A percentile compares a stretch with the other conserved stretches of the same genome.
Evolutionary conservation across 1,284 basidiomycete species (phyloP).

Genomic region (Sporisorium iseilematis-ciliati): DNA sequence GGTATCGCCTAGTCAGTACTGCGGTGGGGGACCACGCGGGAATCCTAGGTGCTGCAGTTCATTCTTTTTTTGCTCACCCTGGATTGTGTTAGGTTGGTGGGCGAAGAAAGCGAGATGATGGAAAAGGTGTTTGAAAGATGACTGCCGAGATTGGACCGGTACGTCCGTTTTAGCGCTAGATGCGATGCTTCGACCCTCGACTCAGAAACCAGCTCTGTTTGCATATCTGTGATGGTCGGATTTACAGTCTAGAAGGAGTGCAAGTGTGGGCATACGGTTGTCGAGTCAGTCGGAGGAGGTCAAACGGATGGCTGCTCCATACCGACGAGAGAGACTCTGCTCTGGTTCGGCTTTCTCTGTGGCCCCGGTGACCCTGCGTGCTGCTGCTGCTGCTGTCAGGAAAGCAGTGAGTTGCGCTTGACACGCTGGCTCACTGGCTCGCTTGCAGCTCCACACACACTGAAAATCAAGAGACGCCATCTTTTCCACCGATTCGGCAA

Average conservation of each 20-base stretch:
- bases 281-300: background rate
- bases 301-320: too few species aligned
- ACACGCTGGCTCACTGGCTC: too few species aligned
- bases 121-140: conserved; percentile 3
- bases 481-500: conserved; percentile 8
- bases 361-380: background rate
- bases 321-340: background rate
- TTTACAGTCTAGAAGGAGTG: background rate
- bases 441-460: too few species aligned
- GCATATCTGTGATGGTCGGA: background rate
- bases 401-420: too few species aligned
- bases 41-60: conserved; percentile 75
- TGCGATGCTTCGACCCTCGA: background rate
- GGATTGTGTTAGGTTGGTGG: background rate
- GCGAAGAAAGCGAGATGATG: background rate
- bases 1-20: conserved; percentile 85
- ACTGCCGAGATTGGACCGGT: background rate
- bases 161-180: conserved; percentile 5
- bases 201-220: too few species aligned
- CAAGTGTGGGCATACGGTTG: background rate
- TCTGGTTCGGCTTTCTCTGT: background rate
- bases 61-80: background rate
- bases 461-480: too few species aligned
- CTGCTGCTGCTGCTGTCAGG: too few species aligned
- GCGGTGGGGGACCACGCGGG: conserved; percentile 85